Evolutionary conservation across 148 eudicot species (phyloP), one percentile per base, ranked within the genome.

Genomic region (Fagopyrum homotropicum): DNA sequence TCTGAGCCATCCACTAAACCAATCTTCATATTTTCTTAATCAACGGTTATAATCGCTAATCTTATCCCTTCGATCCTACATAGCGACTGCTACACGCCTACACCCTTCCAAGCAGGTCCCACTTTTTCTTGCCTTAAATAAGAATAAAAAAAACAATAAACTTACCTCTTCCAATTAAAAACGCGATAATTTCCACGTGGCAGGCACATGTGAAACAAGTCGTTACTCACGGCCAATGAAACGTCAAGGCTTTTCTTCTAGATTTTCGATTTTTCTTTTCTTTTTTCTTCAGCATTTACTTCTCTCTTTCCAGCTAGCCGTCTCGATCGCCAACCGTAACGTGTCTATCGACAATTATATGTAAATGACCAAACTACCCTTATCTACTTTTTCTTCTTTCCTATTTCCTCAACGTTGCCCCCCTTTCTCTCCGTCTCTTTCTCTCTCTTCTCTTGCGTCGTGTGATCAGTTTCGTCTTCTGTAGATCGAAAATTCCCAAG

Each of bases 301-400:
- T 15, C 46, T 43, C 46, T 43, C 71, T 66, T 66, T 66, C 71
- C 71, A 66, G 71, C 71, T 66, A 66, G 71, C 71, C 71, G 14
- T 66, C 71, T 66, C n/a, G 71, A 77, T 83, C 77, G 75, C 2
- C 9, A 44, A 19, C 51, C 17, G 64, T 40, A 77, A 83, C 85
- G 64, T 77, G 85, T 77, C 64, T 61, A 22, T 4, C 16, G 6
- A 4, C 57, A 14, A 9, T 6, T 1, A 0, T 5, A 0, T 35
- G 40, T 35, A 79, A 82, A 47, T 83, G 71, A 80, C 81, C 1
- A 44, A 77, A 55, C 6, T 75, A 14, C 79, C 84, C 85, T 43
- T 72, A 2, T 45, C 9, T 7, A 40, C n/a, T 4, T 22, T 68
- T 75, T 72, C 77, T 80, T 63, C 72, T 66, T 54, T 75, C 76